Base-by-base conservation (phyloP, 2,329 filamentous ascomycete genomes). In the Aciculosporium take region DNA sequence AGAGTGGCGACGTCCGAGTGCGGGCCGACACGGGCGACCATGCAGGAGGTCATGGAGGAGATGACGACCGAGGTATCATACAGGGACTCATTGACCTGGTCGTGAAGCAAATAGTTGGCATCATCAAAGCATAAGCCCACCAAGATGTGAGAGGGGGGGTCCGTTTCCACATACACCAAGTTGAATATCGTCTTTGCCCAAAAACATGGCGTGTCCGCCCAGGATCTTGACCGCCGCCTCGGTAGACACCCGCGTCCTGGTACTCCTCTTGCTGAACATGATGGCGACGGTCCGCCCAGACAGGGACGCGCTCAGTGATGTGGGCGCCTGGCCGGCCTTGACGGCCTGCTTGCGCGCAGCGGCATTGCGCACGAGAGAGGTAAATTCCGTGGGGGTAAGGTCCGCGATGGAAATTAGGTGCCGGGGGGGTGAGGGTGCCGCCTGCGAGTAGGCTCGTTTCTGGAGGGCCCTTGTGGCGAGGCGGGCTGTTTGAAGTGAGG, bases 241-340 rank as follows among this genome's bases (percentile, higher is more conserved):
- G 2, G 88, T 95, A 2, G 87, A 94, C 25, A 98, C 81, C 47
- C 91, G 79, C 10, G 91, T 98, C 45, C 91, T 77, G 10, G 91
- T 98, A 53, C 84, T 93, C 51, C 88, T 79, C 67, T 98, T 98
- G 71, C 74, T 93, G 69, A 98, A 98, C 71, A 93, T 85, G 79
- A 98, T 82, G 50, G 91, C 89, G 25, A 98, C 76, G 0, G 87
- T 88, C 61, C 85, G 78, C 40, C 85, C 84, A 1, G 73, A 63
- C 47, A 98, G 65, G 9, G 74, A 67, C 31, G 71, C 69, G 41
- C 71, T 65, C 41, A 93, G 65, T 33, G 69, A 65, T 39, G 66
- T 59, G 3, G 81, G 76, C 15, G 53, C 46, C 34, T 51, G 50
- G 35, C 76, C 75, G 17, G 76, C 74, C 60, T 93, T 94, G 66